Evolutionary conservation across 495 filamentous ascomycete genomes (phyloP), one percentile per base, ranked within the genome.

Genomic region (Daldinia childiae): DNA sequence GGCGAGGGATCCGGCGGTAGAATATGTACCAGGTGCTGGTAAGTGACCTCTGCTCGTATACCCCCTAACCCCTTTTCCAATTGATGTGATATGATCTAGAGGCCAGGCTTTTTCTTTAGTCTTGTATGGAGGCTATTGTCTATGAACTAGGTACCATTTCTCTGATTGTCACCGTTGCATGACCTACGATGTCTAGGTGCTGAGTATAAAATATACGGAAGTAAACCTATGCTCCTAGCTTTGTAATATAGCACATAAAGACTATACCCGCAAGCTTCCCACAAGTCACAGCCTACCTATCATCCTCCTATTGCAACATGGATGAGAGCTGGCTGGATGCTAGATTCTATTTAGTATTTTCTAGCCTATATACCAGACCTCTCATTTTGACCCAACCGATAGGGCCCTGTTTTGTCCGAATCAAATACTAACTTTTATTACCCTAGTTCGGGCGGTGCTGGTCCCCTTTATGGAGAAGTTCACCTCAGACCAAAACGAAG

Each of bases 11-110:
- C 64, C 60, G 7, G 69, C 1, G 54, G 48, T 60, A 48, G 45
- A 48, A 38, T 65, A 73, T 59, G 69, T 72, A 24, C 64, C 69
- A 0, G 64, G 64, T 21, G 64, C 69, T 52, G 69, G 62, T 66
- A 11, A 64, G 69, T 66, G 3, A 14, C 2, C 38, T 39, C 8
- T 30, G 17, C 61, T 56, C 19, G 7, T 51, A 27, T 57, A 14
- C n/a, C 60, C 54, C 17, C 7, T 50, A 21, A 29, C 12, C 29
- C 11, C 30, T 17, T 48, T 58, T 50, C 38, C 12, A 2, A 15
- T 32, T 27, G 51, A 30, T 55, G 4, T n/a, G 26, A 26, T 21
- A 14, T 30, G 51, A 17, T 15, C 26, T 17, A 15, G 51, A 9
- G 27, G 24, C 39, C 17, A 6, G n/a, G 14, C 15, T 6, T 15